Evolutionary conservation across 163 green algal species (phyloP).

Genomic region (Chlorella variabilis): DNA sequence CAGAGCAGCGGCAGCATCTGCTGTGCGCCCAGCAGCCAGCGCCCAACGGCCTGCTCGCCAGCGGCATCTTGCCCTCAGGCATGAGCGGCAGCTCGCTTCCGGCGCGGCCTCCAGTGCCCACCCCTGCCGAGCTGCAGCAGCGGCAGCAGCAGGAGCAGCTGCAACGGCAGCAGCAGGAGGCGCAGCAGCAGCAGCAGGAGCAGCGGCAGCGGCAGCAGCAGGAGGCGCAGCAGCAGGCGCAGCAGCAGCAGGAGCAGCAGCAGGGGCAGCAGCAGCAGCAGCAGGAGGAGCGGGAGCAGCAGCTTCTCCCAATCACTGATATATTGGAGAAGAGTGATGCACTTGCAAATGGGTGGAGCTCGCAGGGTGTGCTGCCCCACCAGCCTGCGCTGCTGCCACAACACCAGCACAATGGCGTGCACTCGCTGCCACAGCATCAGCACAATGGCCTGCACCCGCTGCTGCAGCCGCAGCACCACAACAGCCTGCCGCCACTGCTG

Average conservation of each 20-base stretch:
- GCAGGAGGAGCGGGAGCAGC: neutral
- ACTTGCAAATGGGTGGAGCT: too few species aligned
- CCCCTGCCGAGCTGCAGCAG: neutral
- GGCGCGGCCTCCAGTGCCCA: neutral
- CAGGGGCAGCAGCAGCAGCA: constrained; percentile 3
- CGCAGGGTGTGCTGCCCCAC: neutral
- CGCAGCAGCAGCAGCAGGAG: neutral
- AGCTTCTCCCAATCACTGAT: too few species aligned
- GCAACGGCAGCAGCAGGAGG: neutral
- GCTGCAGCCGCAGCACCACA: neutral
- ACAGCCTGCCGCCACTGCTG: too few species aligned
- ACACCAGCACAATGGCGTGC: neutral
- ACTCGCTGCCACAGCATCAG: neutral
- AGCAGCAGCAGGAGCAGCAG: neutral
- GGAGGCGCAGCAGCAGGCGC: neutral
- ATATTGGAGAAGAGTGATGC: too few species aligned
- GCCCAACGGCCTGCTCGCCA: too few species aligned
- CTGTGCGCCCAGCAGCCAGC: too few species aligned
- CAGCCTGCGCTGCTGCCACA: neutral
- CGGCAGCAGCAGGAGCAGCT: constrained; percentile 4
- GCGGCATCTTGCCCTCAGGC: neutral
- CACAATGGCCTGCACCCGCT: neutral
- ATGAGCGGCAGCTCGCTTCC: neutral
- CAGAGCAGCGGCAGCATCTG: too few species aligned
- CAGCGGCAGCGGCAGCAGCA: neutral